phyloP scores from a whole-genome alignment of 208 protist species.

The Leishmania tarentolae region DNA sequence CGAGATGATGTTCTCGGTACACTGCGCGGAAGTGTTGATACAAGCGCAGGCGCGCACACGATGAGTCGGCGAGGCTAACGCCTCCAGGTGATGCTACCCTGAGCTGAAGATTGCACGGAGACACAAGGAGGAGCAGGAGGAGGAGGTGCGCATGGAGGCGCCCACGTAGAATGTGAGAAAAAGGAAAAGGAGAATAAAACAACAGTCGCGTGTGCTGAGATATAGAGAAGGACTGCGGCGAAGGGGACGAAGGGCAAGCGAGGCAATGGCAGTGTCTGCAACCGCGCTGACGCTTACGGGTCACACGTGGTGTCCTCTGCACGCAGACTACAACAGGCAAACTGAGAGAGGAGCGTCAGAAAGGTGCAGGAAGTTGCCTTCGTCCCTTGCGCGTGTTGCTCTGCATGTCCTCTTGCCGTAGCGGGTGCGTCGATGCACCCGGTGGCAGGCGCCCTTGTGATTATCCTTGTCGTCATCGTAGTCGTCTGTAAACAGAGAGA shows the following conservation, averaged over 20 bases:
- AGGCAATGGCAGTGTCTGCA: background rate
- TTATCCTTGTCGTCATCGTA: background rate
- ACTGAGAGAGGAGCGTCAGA: background rate
- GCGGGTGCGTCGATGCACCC: background rate
- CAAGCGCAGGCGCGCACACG: background rate
- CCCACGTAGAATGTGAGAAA: background rate
- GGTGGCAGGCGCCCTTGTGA: background rate
- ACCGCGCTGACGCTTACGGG: background rate
- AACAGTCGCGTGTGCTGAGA: background rate
- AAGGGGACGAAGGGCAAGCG: background rate
- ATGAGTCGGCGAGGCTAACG: background rate
- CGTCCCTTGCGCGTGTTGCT: background rate
- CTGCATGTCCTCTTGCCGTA: too few species aligned
- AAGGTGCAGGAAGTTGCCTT: background rate
- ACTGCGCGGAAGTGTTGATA: too few species aligned
- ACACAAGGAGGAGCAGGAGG: too few species aligned
- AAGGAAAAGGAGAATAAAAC: background rate
- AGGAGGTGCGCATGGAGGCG: background rate
- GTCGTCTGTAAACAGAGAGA: slow-evolving; percentile 1
- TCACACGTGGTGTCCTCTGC: background rate
- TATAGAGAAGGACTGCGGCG: background rate
- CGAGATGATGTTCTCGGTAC: background rate
- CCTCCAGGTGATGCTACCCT: background rate
- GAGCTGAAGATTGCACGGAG: background rate
- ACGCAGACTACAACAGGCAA: background rate